phyloP scores from a whole-genome alignment of 106 monocot genomes.

The Acanthochlamys bracteata region DNA sequence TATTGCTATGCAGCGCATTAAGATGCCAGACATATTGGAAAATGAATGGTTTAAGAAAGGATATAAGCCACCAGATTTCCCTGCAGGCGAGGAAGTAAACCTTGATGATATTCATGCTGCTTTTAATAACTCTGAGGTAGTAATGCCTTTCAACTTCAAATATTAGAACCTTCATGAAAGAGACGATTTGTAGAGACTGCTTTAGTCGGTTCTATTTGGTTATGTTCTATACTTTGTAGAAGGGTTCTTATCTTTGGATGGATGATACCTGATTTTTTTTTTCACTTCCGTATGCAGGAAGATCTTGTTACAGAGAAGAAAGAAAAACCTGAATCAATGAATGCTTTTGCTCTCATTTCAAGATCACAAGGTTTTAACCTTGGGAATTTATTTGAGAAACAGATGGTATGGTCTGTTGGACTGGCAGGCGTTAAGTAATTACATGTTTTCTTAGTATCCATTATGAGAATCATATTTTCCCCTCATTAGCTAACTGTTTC shows the following conservation, averaged over 20 bases:
- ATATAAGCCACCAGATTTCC: slow-evolving; percentile 60
- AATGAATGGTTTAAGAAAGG: slow-evolving; percentile 88
- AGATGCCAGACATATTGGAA: slow-evolving; percentile 60
- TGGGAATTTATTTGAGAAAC: slow-evolving; percentile 79
- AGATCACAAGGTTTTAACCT: slow-evolving; percentile 74
- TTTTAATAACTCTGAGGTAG: slow-evolving; percentile 77
- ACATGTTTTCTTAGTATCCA: no score
- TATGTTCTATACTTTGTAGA: no score
- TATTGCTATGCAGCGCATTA: slow-evolving; percentile 41
- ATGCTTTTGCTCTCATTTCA: slow-evolving; percentile 92
- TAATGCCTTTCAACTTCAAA: neutral
- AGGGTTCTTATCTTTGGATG: no score
- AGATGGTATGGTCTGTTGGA: slow-evolving; percentile 33
- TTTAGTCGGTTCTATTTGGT: no score
- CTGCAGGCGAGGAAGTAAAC: slow-evolving; percentile 42
- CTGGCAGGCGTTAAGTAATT: no score
- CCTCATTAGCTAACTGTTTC: no score
- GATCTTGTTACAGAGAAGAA: slow-evolving; percentile 68
- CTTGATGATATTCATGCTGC: slow-evolving; percentile 81
- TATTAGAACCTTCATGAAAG: neutral
- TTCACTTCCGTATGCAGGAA: slow-evolving; percentile 30
- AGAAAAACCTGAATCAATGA: slow-evolving; percentile 85
- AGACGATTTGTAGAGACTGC: no score
- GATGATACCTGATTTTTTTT: no score
- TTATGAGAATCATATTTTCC: no score